Base-by-base conservation (phyloP, 305 asterid genomes). In the Fraxinus xanthoxyloides region DNA sequence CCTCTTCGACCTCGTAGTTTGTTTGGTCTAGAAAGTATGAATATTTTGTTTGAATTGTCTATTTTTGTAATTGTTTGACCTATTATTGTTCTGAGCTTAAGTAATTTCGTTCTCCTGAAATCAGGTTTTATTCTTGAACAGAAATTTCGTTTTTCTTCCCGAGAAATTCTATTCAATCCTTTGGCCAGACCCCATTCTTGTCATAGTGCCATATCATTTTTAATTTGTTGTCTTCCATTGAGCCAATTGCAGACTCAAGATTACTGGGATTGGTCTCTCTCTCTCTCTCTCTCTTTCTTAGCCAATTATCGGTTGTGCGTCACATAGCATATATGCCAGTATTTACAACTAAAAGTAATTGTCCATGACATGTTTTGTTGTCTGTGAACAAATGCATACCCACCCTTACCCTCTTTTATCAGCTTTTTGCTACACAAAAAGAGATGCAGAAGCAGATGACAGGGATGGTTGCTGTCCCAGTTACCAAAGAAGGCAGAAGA, bases 371-470 rank as follows among this genome's bases (percentile, higher is more conserved):
- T 46, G 75, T 36, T 61, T 15, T 74, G 63, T 31, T 32, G 61
- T 48, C 36, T 35, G 15, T 84, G 26, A 43, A 81, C 48, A 72
- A 32, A 34, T 77, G 75, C 46, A 78, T 70, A 2, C 82, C 81
- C 69, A 59, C 15, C 76, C 80, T 79, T 61, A 48, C 54, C 38
- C 79, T 80, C 83, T 32, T 30, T 81, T 82, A 81, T 67, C 93
- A 93, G 98, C 87, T 93, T 75, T 82, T 89, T 82, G 54, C 81
- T 48, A 77, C 85, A 89, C 97, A 95, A 90, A 93, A 91, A 67
- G 98, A 95, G 78, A 85, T 86, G 84, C 97, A 90, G 84, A 95
- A 91, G 90, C 98, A 95, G 90, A 87, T 93, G 91, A 82, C 88
- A 77, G 54, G 77, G 89, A 83, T 81, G 82, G 91, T 88, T 80